Base-by-base conservation (phyloP, 306 rosid species). In the Senna siamea region DNA sequence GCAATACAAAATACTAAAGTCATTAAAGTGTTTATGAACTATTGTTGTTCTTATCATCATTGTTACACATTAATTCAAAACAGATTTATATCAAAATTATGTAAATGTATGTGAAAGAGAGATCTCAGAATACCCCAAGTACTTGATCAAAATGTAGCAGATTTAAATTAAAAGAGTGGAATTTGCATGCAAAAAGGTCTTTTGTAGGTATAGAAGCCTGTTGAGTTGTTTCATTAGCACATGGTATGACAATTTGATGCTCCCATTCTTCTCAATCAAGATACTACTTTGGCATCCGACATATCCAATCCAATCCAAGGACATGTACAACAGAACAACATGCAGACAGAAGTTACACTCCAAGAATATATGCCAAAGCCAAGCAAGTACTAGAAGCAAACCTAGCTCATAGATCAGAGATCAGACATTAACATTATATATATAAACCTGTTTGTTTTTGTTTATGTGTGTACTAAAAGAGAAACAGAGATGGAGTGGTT, bases 311-410 rank as follows among this genome's bases (percentile, higher is more conserved):
- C n/a, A 26, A 1, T 26, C 69, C 79, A 77, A 72, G 78, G 62
- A 78, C 79, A 38, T 65, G 79, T 66, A 69, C 83, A 80, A 74
- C 60, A 62, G 2, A 62, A 32, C 56, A 41, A 62, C 62, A 72
- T 9, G 76, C 46, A 5, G 50, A 63, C 48, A 32, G 41, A 73
- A 74, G 69, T 81, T 56, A 80, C 96, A 94, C 95, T 86, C 94
- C 78, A 90, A 76, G 98, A 80, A 93, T 82, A 93, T 86, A 78
- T 88, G 85, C 97, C 88, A 84, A 84, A 83, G 38, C 81, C 77
- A 60, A 78, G 35, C 59, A 41, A 22, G 9, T 55, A 72, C 50
- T 14, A 57, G 34, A 80, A 70, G 82, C 81, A 75, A 88, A 81
- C 12, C 55, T 74, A 78, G 53, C 59, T 37, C n/a, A n/a, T n/a